phyloP scores from a whole-genome alignment of 768 basidiomycete genomes.

The Kondoa malvinella region DNA sequence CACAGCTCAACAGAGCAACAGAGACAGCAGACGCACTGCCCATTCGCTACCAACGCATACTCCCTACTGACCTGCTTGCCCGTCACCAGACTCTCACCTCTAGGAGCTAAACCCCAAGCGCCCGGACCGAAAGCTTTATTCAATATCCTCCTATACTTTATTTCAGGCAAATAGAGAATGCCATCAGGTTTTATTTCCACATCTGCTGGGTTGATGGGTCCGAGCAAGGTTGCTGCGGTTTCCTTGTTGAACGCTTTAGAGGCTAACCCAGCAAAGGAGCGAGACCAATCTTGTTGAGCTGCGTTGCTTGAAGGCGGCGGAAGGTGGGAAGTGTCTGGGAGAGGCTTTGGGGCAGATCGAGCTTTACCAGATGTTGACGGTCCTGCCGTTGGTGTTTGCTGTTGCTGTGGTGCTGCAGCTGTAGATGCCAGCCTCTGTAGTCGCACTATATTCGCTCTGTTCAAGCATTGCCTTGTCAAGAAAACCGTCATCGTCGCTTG shows the following conservation, averaged over 20 bases:
- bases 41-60: constrained; percentile 83
- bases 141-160: constrained; percentile 79
- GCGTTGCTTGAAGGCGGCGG: background rate
- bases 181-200: constrained; percentile 94
- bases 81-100: constrained; percentile 76
- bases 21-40: constrained; percentile 41
- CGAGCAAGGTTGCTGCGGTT: constrained; percentile 50
- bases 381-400: background rate
- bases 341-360: background rate
- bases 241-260: constrained; percentile 60
- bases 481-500: no score
- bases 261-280: constrained; percentile 66
- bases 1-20: background rate
- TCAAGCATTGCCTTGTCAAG: no score
- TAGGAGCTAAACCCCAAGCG: constrained; percentile 88
- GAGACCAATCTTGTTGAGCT: constrained; percentile 51
- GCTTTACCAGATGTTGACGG: background rate
- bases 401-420: background rate
- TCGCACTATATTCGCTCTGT: no score
- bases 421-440: background rate
- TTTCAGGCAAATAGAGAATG: constrained; percentile 84
- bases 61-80: constrained; percentile 77
- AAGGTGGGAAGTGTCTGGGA: background rate
- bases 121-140: constrained; percentile 93
- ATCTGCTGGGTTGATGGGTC: constrained; percentile 57